Percentiles rank a stretch among this genome's conserved stretches.
Evolutionary conservation across 163 green algal genomes (phyloP).

Genomic region (Scenedesmus sp.): DNA sequence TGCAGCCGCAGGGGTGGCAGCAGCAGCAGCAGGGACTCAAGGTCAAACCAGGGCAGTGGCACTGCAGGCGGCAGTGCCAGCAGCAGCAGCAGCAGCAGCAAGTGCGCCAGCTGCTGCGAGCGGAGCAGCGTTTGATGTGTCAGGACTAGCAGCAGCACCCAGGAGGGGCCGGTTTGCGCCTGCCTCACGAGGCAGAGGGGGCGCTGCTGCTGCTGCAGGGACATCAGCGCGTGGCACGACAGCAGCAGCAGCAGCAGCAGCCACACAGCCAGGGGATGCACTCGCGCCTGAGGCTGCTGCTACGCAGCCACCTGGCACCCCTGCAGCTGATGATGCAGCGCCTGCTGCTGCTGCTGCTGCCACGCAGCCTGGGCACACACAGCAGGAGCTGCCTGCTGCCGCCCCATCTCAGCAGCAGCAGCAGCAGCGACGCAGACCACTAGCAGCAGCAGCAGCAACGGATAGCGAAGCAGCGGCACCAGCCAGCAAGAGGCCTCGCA

Average conservation of each 20-base stretch:
- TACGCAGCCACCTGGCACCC: neutral
- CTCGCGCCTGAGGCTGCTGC: neutral
- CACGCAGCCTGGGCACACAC: neutral
- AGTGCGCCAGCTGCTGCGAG: neutral
- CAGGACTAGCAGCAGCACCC: constrained; percentile 6
- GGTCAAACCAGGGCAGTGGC: neutral
- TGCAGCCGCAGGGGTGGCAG: neutral
- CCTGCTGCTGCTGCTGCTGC: neutral
- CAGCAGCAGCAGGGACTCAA: neutral
- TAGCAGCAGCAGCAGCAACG: neutral
- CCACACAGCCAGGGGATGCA: neutral
- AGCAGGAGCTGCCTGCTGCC: constrained; percentile 12
- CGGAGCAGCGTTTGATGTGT: constrained; percentile 9
- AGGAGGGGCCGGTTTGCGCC: constrained; percentile 17
- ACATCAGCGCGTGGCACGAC: neutral
- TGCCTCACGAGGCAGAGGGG: neutral
- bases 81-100: neutral
- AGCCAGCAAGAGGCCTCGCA: neutral
- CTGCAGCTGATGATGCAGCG: neutral
- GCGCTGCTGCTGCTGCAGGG: neutral
- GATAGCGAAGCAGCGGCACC: neutral
- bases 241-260: constrained; percentile 19
- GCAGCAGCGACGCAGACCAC: neutral
- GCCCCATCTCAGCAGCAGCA: neutral
- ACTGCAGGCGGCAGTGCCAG: neutral